phyloP scores from a whole-genome alignment of 2,329 filamentous ascomycete species.

The Graphilbum sp. region DNA sequence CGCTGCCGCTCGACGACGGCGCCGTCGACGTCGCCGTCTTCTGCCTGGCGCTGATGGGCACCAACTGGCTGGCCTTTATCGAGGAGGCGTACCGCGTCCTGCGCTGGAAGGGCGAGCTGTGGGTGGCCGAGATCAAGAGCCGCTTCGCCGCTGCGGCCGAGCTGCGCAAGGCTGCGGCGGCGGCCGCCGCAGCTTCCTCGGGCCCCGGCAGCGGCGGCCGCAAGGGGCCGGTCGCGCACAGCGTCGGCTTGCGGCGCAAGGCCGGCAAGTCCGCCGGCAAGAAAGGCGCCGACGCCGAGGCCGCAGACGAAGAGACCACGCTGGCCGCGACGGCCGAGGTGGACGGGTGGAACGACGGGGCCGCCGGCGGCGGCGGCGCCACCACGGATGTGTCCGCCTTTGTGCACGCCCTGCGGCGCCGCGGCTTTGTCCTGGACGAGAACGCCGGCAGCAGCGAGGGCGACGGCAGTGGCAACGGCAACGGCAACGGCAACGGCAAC shows the following conservation, averaged over 20 bases:
- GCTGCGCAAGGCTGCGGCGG: conserved; percentile 10
- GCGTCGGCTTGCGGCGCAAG: conserved; percentile 44
- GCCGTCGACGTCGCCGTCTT: conserved; percentile 80
- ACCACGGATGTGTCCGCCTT: conserved; percentile 83
- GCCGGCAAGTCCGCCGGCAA: conserved; percentile 24
- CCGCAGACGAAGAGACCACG: conserved; percentile 36
- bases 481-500: conserved; percentile 8
- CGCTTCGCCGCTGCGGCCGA: conserved; percentile 46
- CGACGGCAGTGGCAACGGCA: conserved; percentile 18
- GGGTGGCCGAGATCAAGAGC: conserved; percentile 93
- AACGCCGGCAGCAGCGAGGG: neutral
- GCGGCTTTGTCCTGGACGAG: conserved; percentile 66
- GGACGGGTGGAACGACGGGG: conserved; percentile 38
- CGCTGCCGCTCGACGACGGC: conserved; percentile 58
- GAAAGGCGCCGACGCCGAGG: conserved; percentile 30
- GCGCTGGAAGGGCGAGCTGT: conserved; percentile 87
- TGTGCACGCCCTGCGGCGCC: conserved; percentile 60
- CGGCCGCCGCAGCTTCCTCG: conserved; percentile 12
- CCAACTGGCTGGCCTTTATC: conserved; percentile 93
- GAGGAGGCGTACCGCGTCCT: conserved; percentile 90
- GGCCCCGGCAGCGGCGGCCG: conserved; percentile 21
- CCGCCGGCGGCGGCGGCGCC: conserved; percentile 46
- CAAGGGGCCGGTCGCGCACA: conserved; percentile 42
- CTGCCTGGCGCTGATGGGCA: conserved; percentile 95
- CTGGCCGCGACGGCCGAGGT: conserved; percentile 52